Evolutionary conservation across 345 rosid species (phyloP).

Genomic region (Citrus glauca): DNA sequence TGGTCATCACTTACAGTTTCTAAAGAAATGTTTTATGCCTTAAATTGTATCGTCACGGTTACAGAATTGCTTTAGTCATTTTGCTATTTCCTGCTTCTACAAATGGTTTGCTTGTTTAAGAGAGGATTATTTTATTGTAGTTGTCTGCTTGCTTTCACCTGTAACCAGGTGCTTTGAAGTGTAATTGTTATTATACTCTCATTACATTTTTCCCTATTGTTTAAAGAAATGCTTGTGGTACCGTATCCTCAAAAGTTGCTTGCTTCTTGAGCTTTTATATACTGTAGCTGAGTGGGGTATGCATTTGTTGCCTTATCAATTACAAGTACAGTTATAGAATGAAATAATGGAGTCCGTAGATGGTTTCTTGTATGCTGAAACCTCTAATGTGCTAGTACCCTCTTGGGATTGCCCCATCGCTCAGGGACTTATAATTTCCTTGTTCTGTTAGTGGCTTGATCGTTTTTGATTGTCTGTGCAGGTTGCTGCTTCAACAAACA

Average conservation of each 20-base stretch:
- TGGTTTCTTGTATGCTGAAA: background rate
- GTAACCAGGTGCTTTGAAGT: background rate
- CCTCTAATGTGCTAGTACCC: background rate
- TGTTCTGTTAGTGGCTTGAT: background rate
- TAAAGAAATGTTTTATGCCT: background rate
- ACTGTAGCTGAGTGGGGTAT: background rate
- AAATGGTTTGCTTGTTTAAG: background rate
- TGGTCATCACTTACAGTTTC: background rate
- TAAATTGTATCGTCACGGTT: background rate
- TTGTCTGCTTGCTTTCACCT: background rate
- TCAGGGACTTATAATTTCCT: background rate
- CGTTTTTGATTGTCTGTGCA: constrained; percentile 11
- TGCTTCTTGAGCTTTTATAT: background rate
- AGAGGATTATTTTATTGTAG: background rate
- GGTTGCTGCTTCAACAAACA: constrained; percentile 68
- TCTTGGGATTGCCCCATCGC: background rate
- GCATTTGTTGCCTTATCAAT: background rate
- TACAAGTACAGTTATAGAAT: background rate
- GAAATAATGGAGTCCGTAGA: background rate
- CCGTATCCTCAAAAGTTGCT: background rate
- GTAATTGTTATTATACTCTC: background rate
- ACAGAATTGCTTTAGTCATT: background rate
- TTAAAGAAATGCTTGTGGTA: background rate
- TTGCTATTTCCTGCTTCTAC: background rate
- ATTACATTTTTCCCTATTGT: background rate